Evolutionary conservation across 257 asterid genomes (phyloP), one percentile per base, ranked within the genome.

Genomic region (Solanum ossicruentum): DNA sequence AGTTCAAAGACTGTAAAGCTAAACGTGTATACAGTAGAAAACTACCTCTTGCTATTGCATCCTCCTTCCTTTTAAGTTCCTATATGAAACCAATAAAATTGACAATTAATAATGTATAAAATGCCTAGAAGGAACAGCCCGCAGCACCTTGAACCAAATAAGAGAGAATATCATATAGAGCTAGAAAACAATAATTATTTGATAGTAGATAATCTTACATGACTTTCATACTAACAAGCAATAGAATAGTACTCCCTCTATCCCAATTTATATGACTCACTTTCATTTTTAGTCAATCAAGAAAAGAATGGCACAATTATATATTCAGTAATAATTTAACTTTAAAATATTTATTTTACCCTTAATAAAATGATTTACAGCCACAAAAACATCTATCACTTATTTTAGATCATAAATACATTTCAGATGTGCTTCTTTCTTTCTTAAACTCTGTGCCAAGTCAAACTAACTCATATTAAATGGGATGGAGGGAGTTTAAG

Each of bases 11-110:
- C n/a, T 16, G n/a, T 10, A 78, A 61, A 83, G 67, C 15, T 36
- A 65, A 36, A 1, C n/a, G 15, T 49, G 47, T 10, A 65, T 65
- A 83, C 17, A 69, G 61, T 23, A 32, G 80, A 84, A 41, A 86
- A 85, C 70, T 92, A 95, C 98, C 89, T 95, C 89, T 82, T 52
- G 93, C 82, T 36, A 93, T 84, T 43, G 90, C 92, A 66, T 93
- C 97, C 89, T 95, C 98, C 91, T 89, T 94, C 92, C 94, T 93
- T 92, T 92, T 90, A 61, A 95, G 90, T 84, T 95, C 98, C 98
- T 95, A 87, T 85, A 88, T 16, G 89, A 67, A 58, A 89, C 86
- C 85, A 83, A 67, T 85, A 84, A 86, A 32, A 47, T 52, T 41
- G 65, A 84, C 57, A 83, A 73, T 61, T 85, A 78, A 28, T 28